A percentile compares a stretch with the other conserved stretches of the same genome.
Conservation (phyloP, 2,329 filamentous ascomycete genomes). For the Aureobasidium sp. region DNA sequence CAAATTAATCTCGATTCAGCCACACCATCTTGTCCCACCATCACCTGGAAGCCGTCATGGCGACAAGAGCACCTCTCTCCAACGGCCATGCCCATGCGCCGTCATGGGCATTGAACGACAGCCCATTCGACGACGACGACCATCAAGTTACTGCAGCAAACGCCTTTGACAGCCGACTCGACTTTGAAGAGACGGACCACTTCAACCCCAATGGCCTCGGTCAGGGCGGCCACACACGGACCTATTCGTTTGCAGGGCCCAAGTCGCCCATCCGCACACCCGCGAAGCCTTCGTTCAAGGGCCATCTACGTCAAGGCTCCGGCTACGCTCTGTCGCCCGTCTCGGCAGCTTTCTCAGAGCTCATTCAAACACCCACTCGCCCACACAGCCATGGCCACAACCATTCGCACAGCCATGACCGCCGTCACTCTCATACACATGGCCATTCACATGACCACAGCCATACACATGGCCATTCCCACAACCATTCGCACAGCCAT, state of each 20-base stretch:
- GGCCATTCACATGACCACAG: conserved; percentile 1
- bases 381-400: conserved; percentile 23
- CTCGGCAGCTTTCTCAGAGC: conserved; percentile 12
- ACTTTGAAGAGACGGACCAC: conserved; percentile 14
- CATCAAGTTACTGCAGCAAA: background rate
- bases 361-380: conserved; percentile 5
- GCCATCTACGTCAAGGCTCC: conserved; percentile 8
- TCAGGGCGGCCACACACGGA: conserved; percentile 27
- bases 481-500: conserved; percentile 3
- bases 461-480: background rate
- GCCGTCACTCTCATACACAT: conserved; percentile 23
- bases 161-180: conserved; percentile 10
- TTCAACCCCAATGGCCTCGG: conserved; percentile 16
- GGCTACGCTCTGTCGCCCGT: conserved; percentile 12
- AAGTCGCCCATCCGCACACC: conserved; percentile 10
- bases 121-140: conserved; percentile 8
- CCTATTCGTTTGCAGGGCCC: conserved; percentile 8
- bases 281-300: conserved; percentile 11
- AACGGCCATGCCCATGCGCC: background rate
- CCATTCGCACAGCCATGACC: conserved; percentile 33
- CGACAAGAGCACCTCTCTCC: background rate
- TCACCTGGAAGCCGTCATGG: background rate
- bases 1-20: background rate
- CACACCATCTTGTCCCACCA: background rate
- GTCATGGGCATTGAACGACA: conserved; percentile 8